Evolutionary conservation across 305 asterid genomes (phyloP), one percentile per base, ranked within the genome.

Genomic region (Ilex paraguariensis): DNA sequence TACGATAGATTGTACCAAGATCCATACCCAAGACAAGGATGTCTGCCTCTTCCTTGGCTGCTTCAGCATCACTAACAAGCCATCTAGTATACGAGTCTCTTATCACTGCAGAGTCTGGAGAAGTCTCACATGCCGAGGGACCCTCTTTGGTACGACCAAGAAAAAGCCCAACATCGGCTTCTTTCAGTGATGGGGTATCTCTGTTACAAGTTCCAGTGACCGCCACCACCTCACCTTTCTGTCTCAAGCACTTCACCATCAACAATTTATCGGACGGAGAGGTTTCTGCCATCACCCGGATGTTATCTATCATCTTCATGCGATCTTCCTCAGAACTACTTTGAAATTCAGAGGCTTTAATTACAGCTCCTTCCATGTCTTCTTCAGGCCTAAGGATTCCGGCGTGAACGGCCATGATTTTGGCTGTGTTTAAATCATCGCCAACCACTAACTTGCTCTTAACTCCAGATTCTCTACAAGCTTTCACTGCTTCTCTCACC

Each of bases 111-210:
- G 28, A 21, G 28, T 21, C 28, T 21, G 28, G 2, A 21, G 28
- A 21, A 21, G 28, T 21, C 28, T 21, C 28, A 21, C 28, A 21
- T 21, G 28, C 28, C 2, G 28, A 21, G 28, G 28, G 28, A 21
- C 28, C 28, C 2, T 21, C 28, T 21, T 21, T 21, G 28, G 28
- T 21, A 21, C 28, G 28, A 21, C 28, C 77, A 13, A 65, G 16
- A 44, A 67, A 66, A 63, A 81, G 45, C 15, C 86, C 82, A 13
- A 77, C 74, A 17, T 81, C 77, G 36, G 83, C 82, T 67, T 67
- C 79, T 59, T 50, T 55, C 0, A 81, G 71, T 13, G 63, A 31
- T 21, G 86, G 83, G 10, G 53, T 59, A 48, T 81, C 83, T 60
- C 86, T 16, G 4, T 54, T 32, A 15, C 57, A 57, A 5, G 74